Conservation (phyloP, 768 basidiomycete species). For the Lactarius sanguifluus region DNA sequence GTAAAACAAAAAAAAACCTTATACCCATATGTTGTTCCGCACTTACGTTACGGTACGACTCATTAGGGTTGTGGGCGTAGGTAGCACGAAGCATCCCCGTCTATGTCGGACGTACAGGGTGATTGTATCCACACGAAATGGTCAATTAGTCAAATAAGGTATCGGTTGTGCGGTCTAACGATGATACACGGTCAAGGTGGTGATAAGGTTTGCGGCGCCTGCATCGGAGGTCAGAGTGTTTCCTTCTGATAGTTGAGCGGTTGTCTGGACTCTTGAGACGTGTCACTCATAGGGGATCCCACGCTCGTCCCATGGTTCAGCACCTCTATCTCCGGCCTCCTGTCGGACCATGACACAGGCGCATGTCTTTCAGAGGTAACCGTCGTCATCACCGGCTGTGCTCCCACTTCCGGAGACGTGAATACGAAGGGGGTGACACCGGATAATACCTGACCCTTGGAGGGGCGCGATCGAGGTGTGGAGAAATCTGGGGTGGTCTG, state of each 20-base stretch:
- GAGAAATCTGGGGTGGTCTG: constrained; percentile 32
- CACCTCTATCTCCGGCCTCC: background rate
- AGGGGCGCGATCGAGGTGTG: constrained; percentile 33
- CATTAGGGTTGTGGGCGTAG: background rate
- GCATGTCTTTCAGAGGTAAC: background rate
- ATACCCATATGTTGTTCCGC: background rate
- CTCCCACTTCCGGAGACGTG: constrained; percentile 7
- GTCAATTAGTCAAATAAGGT: background rate
- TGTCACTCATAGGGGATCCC: background rate
- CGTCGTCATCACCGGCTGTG: background rate
- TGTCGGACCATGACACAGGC: constrained; percentile 11
- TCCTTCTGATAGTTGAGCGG: constrained; percentile 3
- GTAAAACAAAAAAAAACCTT: constrained; percentile 1
- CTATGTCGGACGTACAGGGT: background rate
- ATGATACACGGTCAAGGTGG: background rate
- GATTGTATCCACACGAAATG: background rate
- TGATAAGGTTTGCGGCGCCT: background rate
- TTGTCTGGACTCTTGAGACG: background rate
- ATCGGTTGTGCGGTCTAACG: background rate
- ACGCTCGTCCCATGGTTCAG: background rate
- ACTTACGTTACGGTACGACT: background rate
- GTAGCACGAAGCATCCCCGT: background rate
- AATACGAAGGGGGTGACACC: constrained; percentile 39
- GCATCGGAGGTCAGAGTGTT: background rate
- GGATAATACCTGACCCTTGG: constrained; percentile 27